These are phyloP conservation scores for Naganishia vaughanmartiniae DNA, from an alignment of 768 basidiomycete genomes.

Conservation along the genomic window DNA sequence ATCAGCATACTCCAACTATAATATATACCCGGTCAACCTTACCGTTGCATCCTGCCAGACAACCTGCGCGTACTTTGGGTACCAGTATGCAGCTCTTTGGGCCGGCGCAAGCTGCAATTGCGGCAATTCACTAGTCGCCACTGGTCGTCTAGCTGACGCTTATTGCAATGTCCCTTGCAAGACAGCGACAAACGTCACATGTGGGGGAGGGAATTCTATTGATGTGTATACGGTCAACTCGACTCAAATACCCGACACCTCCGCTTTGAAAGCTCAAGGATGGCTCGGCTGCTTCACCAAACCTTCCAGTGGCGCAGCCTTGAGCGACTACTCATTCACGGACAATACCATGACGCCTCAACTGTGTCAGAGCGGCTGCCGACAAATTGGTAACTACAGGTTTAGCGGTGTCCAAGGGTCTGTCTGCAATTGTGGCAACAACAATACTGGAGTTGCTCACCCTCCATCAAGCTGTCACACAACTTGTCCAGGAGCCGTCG, in stretches of 20 bases:
- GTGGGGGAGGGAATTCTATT: slow-evolving; percentile 29
- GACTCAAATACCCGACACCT: not conserved
- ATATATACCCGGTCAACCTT: slow-evolving; percentile 15
- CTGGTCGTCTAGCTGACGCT: slow-evolving; percentile 19
- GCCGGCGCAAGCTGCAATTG: slow-evolving; percentile 15
- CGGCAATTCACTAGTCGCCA: slow-evolving; percentile 8
- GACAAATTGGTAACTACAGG: not conserved
- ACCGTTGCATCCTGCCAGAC: slow-evolving; percentile 31
- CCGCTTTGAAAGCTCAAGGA: slow-evolving; percentile 13
- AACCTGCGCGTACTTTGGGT: slow-evolving; percentile 34
- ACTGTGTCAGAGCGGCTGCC: slow-evolving; percentile 27
- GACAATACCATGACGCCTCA: slow-evolving; percentile 3
- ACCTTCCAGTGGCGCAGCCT: slow-evolving; percentile 7
- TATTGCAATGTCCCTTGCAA: slow-evolving; percentile 29
- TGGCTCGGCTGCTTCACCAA: slow-evolving; percentile 37
- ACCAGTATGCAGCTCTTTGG: slow-evolving; percentile 7
- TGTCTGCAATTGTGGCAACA: not conserved
- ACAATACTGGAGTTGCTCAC: not conserved
- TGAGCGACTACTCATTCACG: not conserved
- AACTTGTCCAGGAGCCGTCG: slow-evolving; percentile 31
- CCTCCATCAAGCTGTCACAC: not conserved
- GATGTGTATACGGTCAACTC: slow-evolving; percentile 30
- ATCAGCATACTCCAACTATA: slow-evolving; percentile 1
- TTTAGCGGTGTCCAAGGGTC: not conserved
- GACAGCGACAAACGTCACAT: slow-evolving; percentile 29